These are phyloP conservation scores for Colletotrichum lindemuthianum DNA, from an alignment of 2,329 filamentous ascomycete species.

Conservation along the genomic window DNA sequence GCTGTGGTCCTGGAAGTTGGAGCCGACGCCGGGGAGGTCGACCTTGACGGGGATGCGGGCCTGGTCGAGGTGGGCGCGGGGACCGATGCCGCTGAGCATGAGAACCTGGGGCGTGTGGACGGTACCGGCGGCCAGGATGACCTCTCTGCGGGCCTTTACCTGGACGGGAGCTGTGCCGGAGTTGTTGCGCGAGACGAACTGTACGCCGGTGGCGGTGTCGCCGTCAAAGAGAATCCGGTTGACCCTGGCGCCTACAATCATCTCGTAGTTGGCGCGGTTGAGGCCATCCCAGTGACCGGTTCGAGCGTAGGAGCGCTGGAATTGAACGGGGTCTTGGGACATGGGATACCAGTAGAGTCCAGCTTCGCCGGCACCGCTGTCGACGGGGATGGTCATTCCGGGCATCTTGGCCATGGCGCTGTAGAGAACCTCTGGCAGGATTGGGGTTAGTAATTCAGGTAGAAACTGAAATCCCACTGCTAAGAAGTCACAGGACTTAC, in stretches of 20 bases:
- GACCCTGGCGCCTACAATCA: constrained; percentile 40
- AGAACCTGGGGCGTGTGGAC: constrained; percentile 52
- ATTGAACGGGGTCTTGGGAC: constrained; percentile 38
- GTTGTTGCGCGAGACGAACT: constrained; percentile 40
- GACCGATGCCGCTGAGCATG: constrained; percentile 56
- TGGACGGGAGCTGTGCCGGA: constrained; percentile 36
- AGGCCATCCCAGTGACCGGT: constrained; percentile 42
- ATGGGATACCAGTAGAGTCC: constrained; percentile 42
- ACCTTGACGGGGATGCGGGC: constrained; percentile 50
- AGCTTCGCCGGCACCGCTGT: constrained; percentile 40
- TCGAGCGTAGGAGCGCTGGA: constrained; percentile 40
- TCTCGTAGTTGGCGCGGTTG: constrained; percentile 40
- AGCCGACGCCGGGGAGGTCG: constrained; percentile 56
- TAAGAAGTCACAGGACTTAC: constrained; percentile 7
- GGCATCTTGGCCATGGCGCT: constrained; percentile 42
- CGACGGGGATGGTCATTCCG: constrained; percentile 39
- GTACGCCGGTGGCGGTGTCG: constrained; percentile 42
- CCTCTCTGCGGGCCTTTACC: constrained; percentile 45
- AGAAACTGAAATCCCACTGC: not conserved
- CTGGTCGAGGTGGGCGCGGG: constrained; percentile 45
- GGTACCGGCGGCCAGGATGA: constrained; percentile 50
- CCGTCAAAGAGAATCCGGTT: constrained; percentile 39
- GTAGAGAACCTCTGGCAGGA: constrained; percentile 35
- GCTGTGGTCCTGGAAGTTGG: constrained; percentile 52
- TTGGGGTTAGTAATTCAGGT: not conserved